Evolutionary conservation across 23 red algal genomes (phyloP), one percentile per base, ranked within the genome.

Genomic region (Gracilaria vermiculophylla): DNA sequence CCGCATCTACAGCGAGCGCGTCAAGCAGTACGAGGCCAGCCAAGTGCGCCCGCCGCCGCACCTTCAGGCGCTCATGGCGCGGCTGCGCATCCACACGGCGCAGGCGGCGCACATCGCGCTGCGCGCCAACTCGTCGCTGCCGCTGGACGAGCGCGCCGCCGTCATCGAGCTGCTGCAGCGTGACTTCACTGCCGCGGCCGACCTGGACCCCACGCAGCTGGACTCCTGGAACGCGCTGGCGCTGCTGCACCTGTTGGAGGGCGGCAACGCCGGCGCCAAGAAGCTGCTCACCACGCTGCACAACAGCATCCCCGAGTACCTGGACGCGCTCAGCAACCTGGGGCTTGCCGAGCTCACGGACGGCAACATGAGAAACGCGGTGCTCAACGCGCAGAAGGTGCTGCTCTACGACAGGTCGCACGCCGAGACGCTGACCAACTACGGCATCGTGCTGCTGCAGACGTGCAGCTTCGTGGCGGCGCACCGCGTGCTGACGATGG

Each of bases 141-240:
- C 58, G n/a, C 76, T 47, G n/a, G 82, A 77, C 21, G 62, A 80
- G 25, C 91, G 82, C 36, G 77, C 83, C 23, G 34, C 29, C 20
- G 42, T 81, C 33, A 35, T 94, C n/a, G 54, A 69, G 43, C 47
- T 49, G 9, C 45, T 87, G 47, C 81, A 88, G n/a, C 17, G 17
- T 21, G 81, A 86, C 36, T 64, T 88, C 29, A 66, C 86, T 2
- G 24, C 55, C 41, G 57, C 79, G 8, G 70, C 70, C 1, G 44
- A 83, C 31, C 45, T 62, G 23, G 77, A 83, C 34, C 53, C 49
- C 47, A 70, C 88, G 49, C 77, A 74, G 77, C 77, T 66, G 7
- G 92, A 89, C 32, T 47, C 75, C 20, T 94, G 92, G 92, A 94
- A 94, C 54, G 77, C 92, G n/a, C 77, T 94, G 24, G 92, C 56